Percentiles rank a stretch among this genome's conserved stretches.
Evolutionary conservation across 208 protist genomes (phyloP).

Genomic region (Kentomonas sorsogonicus): DNA sequence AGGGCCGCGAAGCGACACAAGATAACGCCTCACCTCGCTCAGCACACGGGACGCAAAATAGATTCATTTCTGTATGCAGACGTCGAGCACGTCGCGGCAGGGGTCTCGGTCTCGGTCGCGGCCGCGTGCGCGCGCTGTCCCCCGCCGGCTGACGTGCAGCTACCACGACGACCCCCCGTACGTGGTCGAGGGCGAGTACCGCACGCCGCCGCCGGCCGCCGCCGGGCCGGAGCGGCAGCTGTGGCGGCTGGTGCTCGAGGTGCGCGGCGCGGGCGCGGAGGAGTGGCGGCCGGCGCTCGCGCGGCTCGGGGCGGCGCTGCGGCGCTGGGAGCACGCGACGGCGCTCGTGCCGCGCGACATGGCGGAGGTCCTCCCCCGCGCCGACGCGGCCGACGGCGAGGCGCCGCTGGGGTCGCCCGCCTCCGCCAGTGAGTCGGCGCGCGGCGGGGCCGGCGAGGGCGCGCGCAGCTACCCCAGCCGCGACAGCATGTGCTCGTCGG

Average conservation of each 20-base stretch:
- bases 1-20: too few species aligned
- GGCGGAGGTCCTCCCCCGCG: background rate
- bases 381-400: background rate
- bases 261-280: too few species aligned
- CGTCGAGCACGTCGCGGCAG: background rate
- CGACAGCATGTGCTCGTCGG: too few species aligned
- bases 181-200: slow-evolving; percentile 22
- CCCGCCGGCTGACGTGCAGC: too few species aligned
- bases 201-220: slow-evolving; percentile 24
- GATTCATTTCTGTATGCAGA: background rate
- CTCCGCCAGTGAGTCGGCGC: background rate
- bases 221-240: slow-evolving; percentile 22
- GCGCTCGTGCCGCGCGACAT: background rate
- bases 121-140: too few species aligned
- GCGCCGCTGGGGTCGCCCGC: background rate
- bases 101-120: background rate
- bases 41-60: too few species aligned
- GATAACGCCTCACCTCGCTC: too few species aligned
- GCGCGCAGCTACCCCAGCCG: background rate
- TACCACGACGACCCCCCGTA: slow-evolving; percentile 16
- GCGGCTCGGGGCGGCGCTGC: background rate
- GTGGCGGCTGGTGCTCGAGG: slow-evolving; percentile 22
- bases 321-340: background rate
- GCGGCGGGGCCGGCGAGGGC: background rate
- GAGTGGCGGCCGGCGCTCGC: too few species aligned